These are phyloP conservation scores for Neonectria neomacrospora DNA, from an alignment of 2,329 filamentous ascomycete genomes.

Conservation along the genomic window DNA sequence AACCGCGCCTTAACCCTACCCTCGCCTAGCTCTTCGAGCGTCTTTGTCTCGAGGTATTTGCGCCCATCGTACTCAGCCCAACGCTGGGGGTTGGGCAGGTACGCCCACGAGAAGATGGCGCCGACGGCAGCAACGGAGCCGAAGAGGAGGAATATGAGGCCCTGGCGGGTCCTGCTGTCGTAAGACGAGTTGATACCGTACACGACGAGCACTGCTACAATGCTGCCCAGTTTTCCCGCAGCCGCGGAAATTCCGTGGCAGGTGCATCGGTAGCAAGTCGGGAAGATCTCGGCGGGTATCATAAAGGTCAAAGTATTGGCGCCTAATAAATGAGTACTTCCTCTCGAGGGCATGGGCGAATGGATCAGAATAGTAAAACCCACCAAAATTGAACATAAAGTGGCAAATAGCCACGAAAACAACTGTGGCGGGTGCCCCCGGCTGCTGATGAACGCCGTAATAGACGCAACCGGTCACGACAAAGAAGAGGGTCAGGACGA, in stretches of 20 bases:
- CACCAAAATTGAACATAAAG: slow-evolving; percentile 66
- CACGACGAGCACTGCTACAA: slow-evolving; percentile 62
- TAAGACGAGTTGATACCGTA: slow-evolving; percentile 62
- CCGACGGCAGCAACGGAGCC: slow-evolving; percentile 61
- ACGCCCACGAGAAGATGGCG: slow-evolving; percentile 63
- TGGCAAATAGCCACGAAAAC: slow-evolving; percentile 64
- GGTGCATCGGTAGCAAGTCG: slow-evolving; percentile 70
- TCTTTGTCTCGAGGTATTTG: slow-evolving; percentile 57
- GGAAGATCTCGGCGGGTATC: slow-evolving; percentile 73
- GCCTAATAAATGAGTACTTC: slow-evolving; percentile 48
- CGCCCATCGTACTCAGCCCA: slow-evolving; percentile 51
- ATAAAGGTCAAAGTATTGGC: slow-evolving; percentile 73
- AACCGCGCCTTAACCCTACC: slow-evolving; percentile 57
- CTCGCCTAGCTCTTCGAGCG: slow-evolving; percentile 62
- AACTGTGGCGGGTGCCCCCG: slow-evolving; percentile 58
- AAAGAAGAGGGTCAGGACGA: slow-evolving; percentile 59
- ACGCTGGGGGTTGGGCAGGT: slow-evolving; percentile 61
- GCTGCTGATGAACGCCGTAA: slow-evolving; percentile 57
- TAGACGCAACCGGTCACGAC: slow-evolving; percentile 62
- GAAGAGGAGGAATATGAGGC: slow-evolving; percentile 62
- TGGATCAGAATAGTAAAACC: slow-evolving; percentile 15
- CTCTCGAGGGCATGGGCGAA: no score
- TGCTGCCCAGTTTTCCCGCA: slow-evolving; percentile 67
- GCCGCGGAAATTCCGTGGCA: slow-evolving; percentile 72
- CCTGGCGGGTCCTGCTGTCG: slow-evolving; percentile 55